Percentiles rank a stretch among this genome's conserved stretches.
Evolutionary conservation across 495 filamentous ascomycete species (phyloP).

Genomic region (Aspergillus baeticus): DNA sequence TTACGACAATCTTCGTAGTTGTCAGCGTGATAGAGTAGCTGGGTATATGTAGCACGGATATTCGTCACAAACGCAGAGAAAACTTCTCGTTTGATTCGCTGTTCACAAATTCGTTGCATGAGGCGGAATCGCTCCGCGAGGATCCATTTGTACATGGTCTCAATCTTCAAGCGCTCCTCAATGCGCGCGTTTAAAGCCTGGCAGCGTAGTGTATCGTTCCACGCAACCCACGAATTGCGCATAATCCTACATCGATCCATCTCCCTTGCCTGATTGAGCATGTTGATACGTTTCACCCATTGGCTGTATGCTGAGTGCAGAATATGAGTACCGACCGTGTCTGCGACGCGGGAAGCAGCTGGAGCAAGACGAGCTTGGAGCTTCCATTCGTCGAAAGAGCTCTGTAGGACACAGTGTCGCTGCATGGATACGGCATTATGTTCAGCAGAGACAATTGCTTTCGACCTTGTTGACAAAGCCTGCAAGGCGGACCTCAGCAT

Average conservation of each 20-base stretch:
- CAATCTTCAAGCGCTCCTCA: conserved; percentile 57
- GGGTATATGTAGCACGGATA: conserved; percentile 38
- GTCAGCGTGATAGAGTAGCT: conserved; percentile 37
- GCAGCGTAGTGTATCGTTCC: conserved; percentile 65
- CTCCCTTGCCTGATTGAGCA: conserved; percentile 52
- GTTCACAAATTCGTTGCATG: conserved; percentile 52
- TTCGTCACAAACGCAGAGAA: conserved; percentile 44
- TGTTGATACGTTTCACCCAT: conserved; percentile 52
- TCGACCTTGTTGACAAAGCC: conserved; percentile 32
- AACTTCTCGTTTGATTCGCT: conserved; percentile 44
- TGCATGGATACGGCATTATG: conserved; percentile 33
- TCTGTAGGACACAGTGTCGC: conserved; percentile 29
- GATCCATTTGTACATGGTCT: conserved; percentile 65
- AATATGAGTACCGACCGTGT: conserved; percentile 48
- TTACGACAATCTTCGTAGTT: conserved; percentile 33
- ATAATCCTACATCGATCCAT: conserved; percentile 53
- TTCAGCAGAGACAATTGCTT: conserved; percentile 26
- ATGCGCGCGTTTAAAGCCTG: conserved; percentile 51
- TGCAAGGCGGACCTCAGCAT: conserved; percentile 28
- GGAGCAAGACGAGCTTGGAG: conserved; percentile 48
- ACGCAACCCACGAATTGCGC: conserved; percentile 59
- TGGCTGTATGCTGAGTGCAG: conserved; percentile 45
- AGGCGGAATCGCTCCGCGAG: conserved; percentile 54
- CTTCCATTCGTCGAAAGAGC: conserved; percentile 38
- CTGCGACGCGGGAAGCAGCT: conserved; percentile 41